Evolutionary conservation across 1,284 basidiomycete species (phyloP).

Genomic region (Paramarasmius palmivorus): DNA sequence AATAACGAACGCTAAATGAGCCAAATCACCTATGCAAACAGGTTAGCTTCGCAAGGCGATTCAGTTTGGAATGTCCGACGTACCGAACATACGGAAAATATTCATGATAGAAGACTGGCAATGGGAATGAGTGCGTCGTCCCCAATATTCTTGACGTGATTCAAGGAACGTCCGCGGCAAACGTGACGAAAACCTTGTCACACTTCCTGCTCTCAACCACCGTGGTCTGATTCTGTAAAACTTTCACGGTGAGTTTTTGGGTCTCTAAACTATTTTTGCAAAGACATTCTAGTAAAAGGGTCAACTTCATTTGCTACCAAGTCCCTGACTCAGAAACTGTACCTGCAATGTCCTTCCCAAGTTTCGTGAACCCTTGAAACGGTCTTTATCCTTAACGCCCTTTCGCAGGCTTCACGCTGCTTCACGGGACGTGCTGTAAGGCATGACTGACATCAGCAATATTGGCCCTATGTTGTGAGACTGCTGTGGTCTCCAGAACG

Average conservation of each 20-base stretch:
- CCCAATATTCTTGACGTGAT: slow-evolving; percentile 10
- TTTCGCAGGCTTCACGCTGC: slow-evolving; percentile 37
- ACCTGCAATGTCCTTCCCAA: slow-evolving; percentile 14
- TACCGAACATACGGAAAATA: slow-evolving; percentile 72
- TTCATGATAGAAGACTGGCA: slow-evolving; percentile 52
- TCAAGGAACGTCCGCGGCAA: background rate
- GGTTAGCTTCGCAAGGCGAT: slow-evolving; percentile 8
- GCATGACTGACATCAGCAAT: slow-evolving; percentile 50
- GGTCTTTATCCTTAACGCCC: slow-evolving; percentile 48
- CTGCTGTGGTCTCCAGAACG: slow-evolving; percentile 39
- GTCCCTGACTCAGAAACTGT: slow-evolving; percentile 18
- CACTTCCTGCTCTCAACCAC: background rate
- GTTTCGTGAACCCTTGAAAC: slow-evolving; percentile 36
- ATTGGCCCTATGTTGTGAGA: slow-evolving; percentile 39
- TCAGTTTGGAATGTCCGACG: slow-evolving; percentile 20
- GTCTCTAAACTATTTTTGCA: slow-evolving; percentile 15
- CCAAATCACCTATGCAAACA: slow-evolving; percentile 70
- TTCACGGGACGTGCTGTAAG: slow-evolving; percentile 51
- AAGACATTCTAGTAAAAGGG: slow-evolving; percentile 67
- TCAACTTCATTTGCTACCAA: slow-evolving; percentile 37
- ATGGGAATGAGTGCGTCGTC: background rate
- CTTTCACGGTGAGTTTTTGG: slow-evolving; percentile 2
- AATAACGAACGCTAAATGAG: slow-evolving; percentile 91
- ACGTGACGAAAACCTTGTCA: background rate
- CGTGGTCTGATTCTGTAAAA: no score